These are phyloP conservation scores for Limonium bicolor DNA, from an alignment of 148 eudicot species.

Conservation along the genomic window DNA sequence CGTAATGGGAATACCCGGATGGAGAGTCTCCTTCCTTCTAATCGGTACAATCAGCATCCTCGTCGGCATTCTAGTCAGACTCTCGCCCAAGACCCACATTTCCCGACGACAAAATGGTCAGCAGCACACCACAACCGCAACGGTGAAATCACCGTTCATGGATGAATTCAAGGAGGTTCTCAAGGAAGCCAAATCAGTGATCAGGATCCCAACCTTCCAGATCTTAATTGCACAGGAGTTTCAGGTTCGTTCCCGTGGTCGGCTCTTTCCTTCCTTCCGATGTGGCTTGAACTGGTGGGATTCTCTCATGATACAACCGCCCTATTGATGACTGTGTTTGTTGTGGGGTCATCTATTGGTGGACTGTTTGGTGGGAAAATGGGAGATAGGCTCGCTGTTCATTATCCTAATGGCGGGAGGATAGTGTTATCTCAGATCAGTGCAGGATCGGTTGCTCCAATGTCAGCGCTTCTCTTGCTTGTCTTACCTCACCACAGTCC, in stretches of 20 bases:
- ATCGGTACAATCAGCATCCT: slow-evolving; percentile 57
- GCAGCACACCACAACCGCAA: no score
- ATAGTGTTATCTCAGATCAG: slow-evolving; percentile 79
- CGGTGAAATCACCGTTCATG: slow-evolving; percentile 16
- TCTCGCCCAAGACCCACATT: slow-evolving; percentile 43
- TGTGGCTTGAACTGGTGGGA: slow-evolving; percentile 93
- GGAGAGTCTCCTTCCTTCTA: slow-evolving; percentile 80
- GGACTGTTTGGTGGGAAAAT: slow-evolving; percentile 69
- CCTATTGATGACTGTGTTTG: slow-evolving; percentile 41
- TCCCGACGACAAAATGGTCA: no score
- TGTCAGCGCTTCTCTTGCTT: slow-evolving; percentile 57
- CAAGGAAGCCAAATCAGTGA: slow-evolving; percentile 49
- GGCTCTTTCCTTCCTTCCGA: slow-evolving; percentile 57
- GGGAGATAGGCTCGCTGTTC: slow-evolving; percentile 57
- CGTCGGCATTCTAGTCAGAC: slow-evolving; percentile 56
- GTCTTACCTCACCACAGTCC: slow-evolving; percentile 57
- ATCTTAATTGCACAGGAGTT: slow-evolving; percentile 77
- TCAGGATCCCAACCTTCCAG: slow-evolving; percentile 61
- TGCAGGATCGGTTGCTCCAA: slow-evolving; percentile 62
- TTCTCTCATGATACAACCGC: slow-evolving; percentile 76
- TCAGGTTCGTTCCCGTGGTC: slow-evolving; percentile 87
- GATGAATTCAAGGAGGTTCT: slow-evolving; percentile 36
- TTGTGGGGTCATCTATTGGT: slow-evolving; percentile 44
- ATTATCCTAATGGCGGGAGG: slow-evolving; percentile 62
- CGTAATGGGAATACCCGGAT: slow-evolving; percentile 69